A percentile compares a stretch with the other conserved stretches of the same genome.
Conservation (phyloP, 2,329 filamentous ascomycete genomes). For the Alternaria gansuensis region DNA sequence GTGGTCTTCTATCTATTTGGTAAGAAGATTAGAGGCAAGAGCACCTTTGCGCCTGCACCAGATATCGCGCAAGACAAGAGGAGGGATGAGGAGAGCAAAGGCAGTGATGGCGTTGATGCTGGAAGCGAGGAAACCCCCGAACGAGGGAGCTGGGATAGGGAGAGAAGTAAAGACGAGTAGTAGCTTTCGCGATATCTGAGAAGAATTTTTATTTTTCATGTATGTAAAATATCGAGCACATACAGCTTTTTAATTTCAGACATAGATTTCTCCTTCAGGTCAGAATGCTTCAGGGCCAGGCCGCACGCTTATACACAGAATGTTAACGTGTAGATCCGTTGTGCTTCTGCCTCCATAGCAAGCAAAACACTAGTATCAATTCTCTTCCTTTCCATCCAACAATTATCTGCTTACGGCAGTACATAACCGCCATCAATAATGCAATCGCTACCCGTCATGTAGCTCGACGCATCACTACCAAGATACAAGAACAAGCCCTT, state of each 20-base stretch:
- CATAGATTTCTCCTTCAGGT: background rate
- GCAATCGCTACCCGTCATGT: slow-evolving; percentile 78
- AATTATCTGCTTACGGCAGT: slow-evolving; percentile 35
- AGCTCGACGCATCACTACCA: slow-evolving; percentile 80
- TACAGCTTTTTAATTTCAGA: slow-evolving; percentile 6
- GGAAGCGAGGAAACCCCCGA: slow-evolving; percentile 22
- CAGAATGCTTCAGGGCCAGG: background rate
- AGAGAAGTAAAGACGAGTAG: slow-evolving; percentile 29
- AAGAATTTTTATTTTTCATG: slow-evolving; percentile 4
- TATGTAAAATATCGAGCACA: background rate
- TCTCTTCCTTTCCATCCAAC: background rate
- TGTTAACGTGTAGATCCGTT: background rate
- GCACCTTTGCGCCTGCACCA: slow-evolving; percentile 55
- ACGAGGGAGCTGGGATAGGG: slow-evolving; percentile 16
- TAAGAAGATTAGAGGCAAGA: slow-evolving; percentile 55
- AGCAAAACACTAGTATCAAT: background rate
- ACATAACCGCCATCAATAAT: slow-evolving; percentile 79
- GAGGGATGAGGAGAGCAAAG: slow-evolving; percentile 47
- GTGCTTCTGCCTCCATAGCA: background rate
- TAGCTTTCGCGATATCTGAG: background rate
- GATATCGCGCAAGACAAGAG: slow-evolving; percentile 51
- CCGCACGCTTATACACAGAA: background rate
- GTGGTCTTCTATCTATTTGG: slow-evolving; percentile 57
- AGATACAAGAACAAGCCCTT: slow-evolving; percentile 84
- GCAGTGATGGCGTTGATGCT: slow-evolving; percentile 15